A percentile compares a stretch with the other conserved stretches of the same genome.
Evolutionary conservation across 345 rosid genomes (phyloP).

Genomic region (Kandelia obovata): DNA sequence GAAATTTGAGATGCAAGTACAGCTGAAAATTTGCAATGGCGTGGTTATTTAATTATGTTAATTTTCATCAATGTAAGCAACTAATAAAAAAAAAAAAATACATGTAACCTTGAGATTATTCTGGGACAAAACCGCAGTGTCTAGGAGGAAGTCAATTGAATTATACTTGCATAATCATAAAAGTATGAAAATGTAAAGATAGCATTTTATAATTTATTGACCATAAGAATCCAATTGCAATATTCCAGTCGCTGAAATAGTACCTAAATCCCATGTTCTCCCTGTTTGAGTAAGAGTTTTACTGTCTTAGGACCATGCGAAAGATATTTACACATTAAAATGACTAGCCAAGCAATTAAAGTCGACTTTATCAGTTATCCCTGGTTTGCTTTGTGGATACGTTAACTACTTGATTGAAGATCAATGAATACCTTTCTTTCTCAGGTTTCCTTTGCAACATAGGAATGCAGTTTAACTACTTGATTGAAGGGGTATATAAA

Average conservation of each 20-base stretch:
- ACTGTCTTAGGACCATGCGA: constrained; percentile 90
- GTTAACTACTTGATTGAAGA: no score
- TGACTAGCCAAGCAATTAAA: not conserved
- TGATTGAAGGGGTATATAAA: constrained; percentile 85
- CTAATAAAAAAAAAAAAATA: constrained; percentile 7
- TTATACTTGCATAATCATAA: constrained; percentile 53
- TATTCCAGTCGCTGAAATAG: constrained; percentile 2
- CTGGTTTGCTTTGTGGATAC: not conserved
- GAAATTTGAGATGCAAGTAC: constrained; percentile 1
- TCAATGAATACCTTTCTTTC: constrained; percentile 79
- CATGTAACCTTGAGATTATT: constrained; percentile 74
- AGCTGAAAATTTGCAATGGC: not conserved
- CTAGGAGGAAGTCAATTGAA: constrained; percentile 84
- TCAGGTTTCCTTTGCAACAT: constrained; percentile 71
- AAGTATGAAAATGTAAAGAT: constrained; percentile 6
- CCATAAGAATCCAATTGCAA: not conserved
- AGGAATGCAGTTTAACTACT: constrained; percentile 80
- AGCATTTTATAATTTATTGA: not conserved
- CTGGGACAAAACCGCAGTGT: constrained; percentile 51
- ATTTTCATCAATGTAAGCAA: not conserved
- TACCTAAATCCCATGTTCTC: constrained; percentile 99
- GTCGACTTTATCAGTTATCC: not conserved
- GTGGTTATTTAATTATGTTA: not conserved
- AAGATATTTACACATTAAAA: constrained; percentile 29
- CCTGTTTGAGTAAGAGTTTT: constrained; percentile 82